phyloP scores from a whole-genome alignment of 176 grass and related monocot species.

The Eleusine coracana region DNA sequence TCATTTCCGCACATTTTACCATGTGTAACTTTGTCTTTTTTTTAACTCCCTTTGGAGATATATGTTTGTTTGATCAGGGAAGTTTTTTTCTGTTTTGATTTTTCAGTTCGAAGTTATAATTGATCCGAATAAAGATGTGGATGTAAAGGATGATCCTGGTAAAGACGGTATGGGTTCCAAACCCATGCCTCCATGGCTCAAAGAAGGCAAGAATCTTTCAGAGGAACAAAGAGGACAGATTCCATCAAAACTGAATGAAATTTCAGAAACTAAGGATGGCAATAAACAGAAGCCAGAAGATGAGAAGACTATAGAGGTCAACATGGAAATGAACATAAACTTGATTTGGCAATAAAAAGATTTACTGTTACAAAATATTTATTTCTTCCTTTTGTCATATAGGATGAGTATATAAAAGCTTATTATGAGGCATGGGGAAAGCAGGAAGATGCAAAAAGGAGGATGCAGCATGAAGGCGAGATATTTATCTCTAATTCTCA shows the following conservation, averaged over 20 bases:
- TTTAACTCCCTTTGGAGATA: not conserved
- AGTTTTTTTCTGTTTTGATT: conserved; percentile 23
- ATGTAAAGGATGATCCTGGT: conserved; percentile 61
- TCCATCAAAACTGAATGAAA: conserved; percentile 41
- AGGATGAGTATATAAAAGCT: conserved; percentile 90
- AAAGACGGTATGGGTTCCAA: conserved; percentile 50
- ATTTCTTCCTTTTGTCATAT: conserved; percentile 18
- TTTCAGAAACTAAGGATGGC: conserved; percentile 51
- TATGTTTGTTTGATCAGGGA: not conserved
- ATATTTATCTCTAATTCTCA: conserved; percentile 28
- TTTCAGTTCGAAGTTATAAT: no score
- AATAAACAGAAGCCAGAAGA: conserved; percentile 72
- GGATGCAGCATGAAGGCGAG: conserved; percentile 52
- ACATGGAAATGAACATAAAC: conserved; percentile 33
- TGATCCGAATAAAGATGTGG: conserved; percentile 26
- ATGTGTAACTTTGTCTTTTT: no score
- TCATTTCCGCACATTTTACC: no score
- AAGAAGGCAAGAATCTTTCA: conserved; percentile 86
- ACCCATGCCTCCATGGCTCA: conserved; percentile 76
- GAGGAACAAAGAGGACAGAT: conserved; percentile 83
- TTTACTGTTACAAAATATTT: conserved; percentile 25
- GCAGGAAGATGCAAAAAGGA: conserved; percentile 53
- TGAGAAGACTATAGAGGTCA: conserved; percentile 67
- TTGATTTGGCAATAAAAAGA: not conserved
- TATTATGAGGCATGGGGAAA: conserved; percentile 74